Conservation (phyloP, 495 filamentous ascomycete species). For the Tirmania nivea region DNA sequence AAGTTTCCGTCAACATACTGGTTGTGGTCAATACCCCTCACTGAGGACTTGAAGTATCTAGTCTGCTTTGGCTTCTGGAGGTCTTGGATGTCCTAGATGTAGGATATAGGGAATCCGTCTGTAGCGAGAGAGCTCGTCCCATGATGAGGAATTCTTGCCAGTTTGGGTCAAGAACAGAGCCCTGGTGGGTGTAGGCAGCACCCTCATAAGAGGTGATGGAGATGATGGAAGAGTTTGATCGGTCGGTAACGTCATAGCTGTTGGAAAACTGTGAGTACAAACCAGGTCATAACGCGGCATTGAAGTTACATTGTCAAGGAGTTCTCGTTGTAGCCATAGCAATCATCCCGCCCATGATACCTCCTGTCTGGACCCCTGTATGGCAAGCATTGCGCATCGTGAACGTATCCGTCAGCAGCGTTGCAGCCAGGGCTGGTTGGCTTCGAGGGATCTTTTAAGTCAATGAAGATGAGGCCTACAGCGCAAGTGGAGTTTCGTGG, state of each 20-base stretch:
- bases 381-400: conserved; percentile 38
- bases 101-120: conserved; percentile 28
- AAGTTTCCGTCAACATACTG: conserved; percentile 35
- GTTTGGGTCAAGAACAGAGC: conserved; percentile 32
- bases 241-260: conserved; percentile 37
- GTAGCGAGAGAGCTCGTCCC: conserved; percentile 33
- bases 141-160: conserved; percentile 34
- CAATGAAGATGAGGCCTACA: conserved; percentile 34
- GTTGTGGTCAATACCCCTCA: conserved; percentile 37
- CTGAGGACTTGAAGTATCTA: conserved; percentile 31
- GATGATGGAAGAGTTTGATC: conserved; percentile 27
- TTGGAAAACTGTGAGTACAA: conserved; percentile 6
- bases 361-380: conserved; percentile 34
- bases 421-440: conserved; percentile 32
- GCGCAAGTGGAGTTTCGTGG: conserved; percentile 27
- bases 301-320: conserved; percentile 22
- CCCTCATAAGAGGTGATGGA: conserved; percentile 36
- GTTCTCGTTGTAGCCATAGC: conserved; percentile 37
- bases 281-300: not conserved
- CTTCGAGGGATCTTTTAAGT: conserved; percentile 28
- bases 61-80: conserved; percentile 32
- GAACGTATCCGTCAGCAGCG: conserved; percentile 34
- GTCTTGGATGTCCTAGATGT: conserved; percentile 36
- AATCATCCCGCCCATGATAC: conserved; percentile 34
- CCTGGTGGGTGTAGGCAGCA: conserved; percentile 39